Base-by-base conservation (phyloP, 768 basidiomycete genomes). In the Sarcomyxa edulis region DNA sequence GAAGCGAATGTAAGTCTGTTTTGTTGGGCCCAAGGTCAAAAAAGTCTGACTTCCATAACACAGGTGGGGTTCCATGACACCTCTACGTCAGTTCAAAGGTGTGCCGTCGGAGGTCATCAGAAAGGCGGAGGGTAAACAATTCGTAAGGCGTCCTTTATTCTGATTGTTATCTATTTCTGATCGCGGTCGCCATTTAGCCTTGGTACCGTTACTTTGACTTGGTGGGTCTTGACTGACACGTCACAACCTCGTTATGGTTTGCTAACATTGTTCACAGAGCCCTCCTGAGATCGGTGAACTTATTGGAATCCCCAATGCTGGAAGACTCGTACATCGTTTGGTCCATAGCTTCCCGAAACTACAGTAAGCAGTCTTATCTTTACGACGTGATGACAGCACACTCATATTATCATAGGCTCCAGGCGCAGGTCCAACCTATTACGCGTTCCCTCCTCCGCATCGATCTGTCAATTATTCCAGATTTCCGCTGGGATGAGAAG, bases 51-150 rank as follows among this genome's bases (percentile, higher is more conserved):
- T 30, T 45, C 37, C 48, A 14, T 35, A 23, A 11, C 26, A 32
- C 4, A 93, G 89, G 86, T 98, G 95, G 95, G 81, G 82, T 23
- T 93, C 93, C 0, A 98, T 98, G 94, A 93, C 94, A 0, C 94
- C 95, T 6, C 71, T 98, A 25, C 77, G 96, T 25, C 96, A 99
- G 56, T 98, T 98, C 72, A 91, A 84, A 58, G 84, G 85, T 48
- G 83, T 95, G 0, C 94, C 92, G 0, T 58, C 72, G 14, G 90
- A 95, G 32, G 81, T 95, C 23, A 67, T 94, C 33, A 67, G 87
- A 19, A 92, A 94, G 53, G 93, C 94, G 0, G 95, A 98, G 60
- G 84, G 89, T 11, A 98, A 98, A 58, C 95, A 98, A 73, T 98
- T 98, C 71, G 86, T 89, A 52, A 54, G 81, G 72, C 12, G 25